Base-by-base conservation (phyloP, 148 eudicot species). In the Persicaria tinctoria region DNA sequence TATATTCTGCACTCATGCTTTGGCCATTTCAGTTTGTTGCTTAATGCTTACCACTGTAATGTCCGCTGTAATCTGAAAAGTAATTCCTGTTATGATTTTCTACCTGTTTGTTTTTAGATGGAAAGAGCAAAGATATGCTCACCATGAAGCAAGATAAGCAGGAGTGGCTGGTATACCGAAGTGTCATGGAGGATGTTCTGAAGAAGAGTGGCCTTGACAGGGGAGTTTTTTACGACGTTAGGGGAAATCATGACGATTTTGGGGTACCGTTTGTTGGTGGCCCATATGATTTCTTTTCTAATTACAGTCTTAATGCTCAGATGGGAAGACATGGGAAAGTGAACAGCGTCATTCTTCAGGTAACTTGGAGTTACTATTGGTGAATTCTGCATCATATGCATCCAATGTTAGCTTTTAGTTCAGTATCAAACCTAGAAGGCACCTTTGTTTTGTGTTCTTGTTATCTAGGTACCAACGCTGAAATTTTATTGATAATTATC, bases 171-270 rank as follows among this genome's bases (percentile, higher is more conserved):
- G 97, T 92, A 70, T 95, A 95, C 82, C 78, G 76, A 54, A 80
- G 83, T 38, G 92, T 87, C 62, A 87, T 92, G 88, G 85, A 85
- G 62, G 88, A 89, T 77, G 91, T 88, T 60, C 82, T 92, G 49
- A 81, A 74, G 75, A 92, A 51, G 78, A 95, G 99, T 82, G 94
- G 97, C 63, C 94, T 95, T 78, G 79, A 84, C 68, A 86, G 84
- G 86, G 85, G 78, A 63, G 76, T 84, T 27, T 95, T 92, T 79
- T 92, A 85, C 76, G 97, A 95, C 83, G 79, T 95, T 32, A 80
- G 99, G 80, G 99, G 99, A 51, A 95, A 95, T 83, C 99, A 95
- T 82, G 99, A 95, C 84, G 87, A 84, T 80, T 95, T 89, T 76
- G 97, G 94, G 51, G 94, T 95, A n/a, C 90, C 92, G 7, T 56